A percentile compares a stretch with the other conserved stretches of the same genome.
phyloP scores from a whole-genome alignment of 305 asterid species.

The Solanum hybrid region DNA sequence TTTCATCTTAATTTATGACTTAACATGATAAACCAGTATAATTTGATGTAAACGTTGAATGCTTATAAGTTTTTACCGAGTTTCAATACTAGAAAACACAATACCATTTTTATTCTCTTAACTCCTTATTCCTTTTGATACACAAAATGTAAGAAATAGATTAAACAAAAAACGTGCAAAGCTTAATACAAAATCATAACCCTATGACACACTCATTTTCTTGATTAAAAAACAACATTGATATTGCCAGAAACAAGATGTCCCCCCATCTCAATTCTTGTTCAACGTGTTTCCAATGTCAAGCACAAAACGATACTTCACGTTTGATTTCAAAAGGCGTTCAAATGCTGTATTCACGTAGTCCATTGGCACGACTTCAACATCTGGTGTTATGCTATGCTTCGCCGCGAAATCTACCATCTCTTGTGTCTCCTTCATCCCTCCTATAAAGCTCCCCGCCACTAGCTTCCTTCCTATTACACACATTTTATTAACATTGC shows the following conservation, averaged over 20 bases:
- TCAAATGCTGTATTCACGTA: not conserved
- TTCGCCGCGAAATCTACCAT: not conserved
- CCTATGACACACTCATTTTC: not conserved
- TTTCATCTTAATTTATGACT: not conserved
- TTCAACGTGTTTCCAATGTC: not conserved
- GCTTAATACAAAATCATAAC: not conserved
- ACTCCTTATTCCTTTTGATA: not conserved
- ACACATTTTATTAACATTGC: not conserved
- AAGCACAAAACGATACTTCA: not conserved
- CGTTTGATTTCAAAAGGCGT: not conserved
- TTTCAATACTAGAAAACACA: not conserved
- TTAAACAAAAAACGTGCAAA: not conserved
- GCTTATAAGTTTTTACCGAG: not conserved
- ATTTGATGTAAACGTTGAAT: not conserved
- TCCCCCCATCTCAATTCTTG: not conserved
- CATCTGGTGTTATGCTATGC: not conserved
- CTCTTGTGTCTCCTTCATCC: not conserved
- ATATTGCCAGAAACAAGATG: not conserved
- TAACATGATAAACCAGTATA: not conserved
- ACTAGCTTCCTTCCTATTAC: not conserved
- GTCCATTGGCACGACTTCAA: not conserved
- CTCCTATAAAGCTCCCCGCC: not conserved
- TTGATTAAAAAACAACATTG: not conserved
- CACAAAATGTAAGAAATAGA: not conserved
- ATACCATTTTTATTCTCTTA: not conserved